phyloP scores from a whole-genome alignment of 129 eudicot genomes.

The Logfia minima region DNA sequence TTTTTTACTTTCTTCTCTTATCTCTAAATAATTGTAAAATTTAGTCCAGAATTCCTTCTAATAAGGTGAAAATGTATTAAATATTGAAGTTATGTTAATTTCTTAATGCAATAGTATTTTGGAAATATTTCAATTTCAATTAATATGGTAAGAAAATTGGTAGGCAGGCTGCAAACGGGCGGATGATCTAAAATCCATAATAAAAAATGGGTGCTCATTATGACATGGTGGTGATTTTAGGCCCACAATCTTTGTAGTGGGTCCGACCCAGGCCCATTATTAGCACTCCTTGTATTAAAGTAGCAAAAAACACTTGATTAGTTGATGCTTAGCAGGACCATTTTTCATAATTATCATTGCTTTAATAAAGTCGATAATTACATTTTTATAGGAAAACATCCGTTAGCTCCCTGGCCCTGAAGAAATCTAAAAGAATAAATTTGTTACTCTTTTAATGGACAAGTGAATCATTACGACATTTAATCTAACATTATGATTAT shows the following conservation, averaged over 20 bases:
- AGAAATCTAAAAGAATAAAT: constrained; percentile 23
- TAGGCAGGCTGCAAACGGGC: constrained; percentile 1
- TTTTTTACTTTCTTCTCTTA: neutral
- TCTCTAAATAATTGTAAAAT: neutral
- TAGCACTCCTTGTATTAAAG: constrained; percentile 32
- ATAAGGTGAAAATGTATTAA: neutral
- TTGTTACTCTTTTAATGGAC: constrained; percentile 13
- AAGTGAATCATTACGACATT: constrained; percentile 10
- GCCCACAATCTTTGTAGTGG: constrained; percentile 34
- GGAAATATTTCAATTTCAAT: neutral
- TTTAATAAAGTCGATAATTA: constrained; percentile 27
- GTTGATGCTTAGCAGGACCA: constrained; percentile 36
- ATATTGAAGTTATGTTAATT: no score
- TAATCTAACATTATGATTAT: neutral
- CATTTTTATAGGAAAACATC: constrained; percentile 12
- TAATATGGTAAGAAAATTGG: neutral
- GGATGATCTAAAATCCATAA: constrained; percentile 3
- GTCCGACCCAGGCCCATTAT: constrained; percentile 36
- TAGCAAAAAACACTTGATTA: constrained; percentile 34
- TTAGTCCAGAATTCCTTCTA: neutral
- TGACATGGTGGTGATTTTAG: neutral
- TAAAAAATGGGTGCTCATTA: neutral
- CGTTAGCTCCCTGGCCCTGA: constrained; percentile 29
- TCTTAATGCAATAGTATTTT: no score
- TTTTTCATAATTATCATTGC: constrained; percentile 31